These are phyloP conservation scores for Metschnikowia henanensis DNA, from an alignment of 805 yeast genomes.

Conservation along the genomic window DNA sequence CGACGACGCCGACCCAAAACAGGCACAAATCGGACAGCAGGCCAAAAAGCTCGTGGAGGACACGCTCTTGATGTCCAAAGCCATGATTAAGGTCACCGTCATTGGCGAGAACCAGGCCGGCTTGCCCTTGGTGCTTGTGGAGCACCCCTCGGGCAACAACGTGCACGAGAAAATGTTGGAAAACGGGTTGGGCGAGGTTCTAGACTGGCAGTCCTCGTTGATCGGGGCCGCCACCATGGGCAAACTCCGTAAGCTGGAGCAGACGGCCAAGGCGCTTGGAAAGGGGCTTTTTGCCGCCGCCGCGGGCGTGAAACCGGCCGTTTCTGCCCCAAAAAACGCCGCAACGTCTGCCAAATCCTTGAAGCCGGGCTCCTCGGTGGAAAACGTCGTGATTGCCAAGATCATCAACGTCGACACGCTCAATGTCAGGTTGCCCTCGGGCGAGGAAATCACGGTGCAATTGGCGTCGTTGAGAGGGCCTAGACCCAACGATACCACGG, in stretches of 20 bases:
- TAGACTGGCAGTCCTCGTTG: constrained; percentile 75
- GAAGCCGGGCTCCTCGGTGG: constrained; percentile 49
- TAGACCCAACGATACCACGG: constrained; percentile 55
- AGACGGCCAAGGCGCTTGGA: constrained; percentile 56
- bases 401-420: constrained; percentile 71
- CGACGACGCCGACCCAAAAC: constrained; percentile 37
- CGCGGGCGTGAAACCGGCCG: constrained; percentile 22
- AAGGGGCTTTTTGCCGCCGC: constrained; percentile 56
- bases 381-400: constrained; percentile 54
- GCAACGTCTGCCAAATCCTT: constrained; percentile 19
- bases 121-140: constrained; percentile 54
- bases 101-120: constrained; percentile 65
- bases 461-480: constrained; percentile 79
- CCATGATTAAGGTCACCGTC: constrained; percentile 49
- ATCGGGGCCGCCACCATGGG: constrained; percentile 69
- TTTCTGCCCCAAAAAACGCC: constrained; percentile 7
- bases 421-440: constrained; percentile 49
- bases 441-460: constrained; percentile 64
- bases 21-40: constrained; percentile 52
- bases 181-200: constrained; percentile 70
- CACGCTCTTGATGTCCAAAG: constrained; percentile 60
- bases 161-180: constrained; percentile 66
- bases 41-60: constrained; percentile 65
- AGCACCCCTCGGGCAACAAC: constrained; percentile 74
- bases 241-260: constrained; percentile 62